Conservation (phyloP, 2,329 filamentous ascomycete species). For the Didymella segeticola region DNA sequence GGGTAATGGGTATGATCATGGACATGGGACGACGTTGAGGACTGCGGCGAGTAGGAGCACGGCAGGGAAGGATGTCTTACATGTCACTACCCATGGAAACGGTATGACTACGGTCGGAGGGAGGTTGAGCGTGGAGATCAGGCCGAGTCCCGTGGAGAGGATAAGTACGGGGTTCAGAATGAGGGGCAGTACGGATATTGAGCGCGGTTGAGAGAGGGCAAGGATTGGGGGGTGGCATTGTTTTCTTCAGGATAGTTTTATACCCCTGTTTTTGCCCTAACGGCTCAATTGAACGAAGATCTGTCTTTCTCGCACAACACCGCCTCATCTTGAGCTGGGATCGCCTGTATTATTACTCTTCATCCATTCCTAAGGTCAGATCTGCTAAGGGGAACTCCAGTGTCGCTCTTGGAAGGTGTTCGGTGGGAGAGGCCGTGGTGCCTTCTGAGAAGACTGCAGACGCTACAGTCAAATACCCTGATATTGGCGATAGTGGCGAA, state of each 20-base stretch:
- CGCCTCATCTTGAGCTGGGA: too few relatives aligned
- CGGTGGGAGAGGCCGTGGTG: not conserved
- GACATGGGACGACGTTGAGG: slow-evolving; percentile 29
- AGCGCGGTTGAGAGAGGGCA: slow-evolving; percentile 16
- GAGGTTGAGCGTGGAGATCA: slow-evolving; percentile 28
- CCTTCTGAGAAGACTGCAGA: not conserved
- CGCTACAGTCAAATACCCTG: too few relatives aligned
- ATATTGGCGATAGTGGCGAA: not conserved
- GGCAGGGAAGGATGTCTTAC: slow-evolving; percentile 22
- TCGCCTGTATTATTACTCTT: too few relatives aligned
- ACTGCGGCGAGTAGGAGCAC: slow-evolving; percentile 44
- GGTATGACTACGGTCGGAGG: slow-evolving; percentile 18
- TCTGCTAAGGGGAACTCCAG: too few relatives aligned
- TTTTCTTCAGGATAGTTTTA: not conserved
- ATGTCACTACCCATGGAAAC: slow-evolving; percentile 14
- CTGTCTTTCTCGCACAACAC: too few relatives aligned
- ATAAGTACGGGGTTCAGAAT: slow-evolving; percentile 45
- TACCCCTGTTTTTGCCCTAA: too few relatives aligned
- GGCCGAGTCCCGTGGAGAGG: slow-evolving; percentile 31
- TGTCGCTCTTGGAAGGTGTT: too few relatives aligned
- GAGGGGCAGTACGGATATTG: slow-evolving; percentile 39
- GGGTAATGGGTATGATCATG: slow-evolving; percentile 21
- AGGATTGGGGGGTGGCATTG: not conserved
- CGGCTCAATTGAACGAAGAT: too few relatives aligned
- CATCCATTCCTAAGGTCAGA: too few relatives aligned